Evolutionary conservation across 495 filamentous ascomycete genomes (phyloP).

Genomic region (Jackrogersella minutella): DNA sequence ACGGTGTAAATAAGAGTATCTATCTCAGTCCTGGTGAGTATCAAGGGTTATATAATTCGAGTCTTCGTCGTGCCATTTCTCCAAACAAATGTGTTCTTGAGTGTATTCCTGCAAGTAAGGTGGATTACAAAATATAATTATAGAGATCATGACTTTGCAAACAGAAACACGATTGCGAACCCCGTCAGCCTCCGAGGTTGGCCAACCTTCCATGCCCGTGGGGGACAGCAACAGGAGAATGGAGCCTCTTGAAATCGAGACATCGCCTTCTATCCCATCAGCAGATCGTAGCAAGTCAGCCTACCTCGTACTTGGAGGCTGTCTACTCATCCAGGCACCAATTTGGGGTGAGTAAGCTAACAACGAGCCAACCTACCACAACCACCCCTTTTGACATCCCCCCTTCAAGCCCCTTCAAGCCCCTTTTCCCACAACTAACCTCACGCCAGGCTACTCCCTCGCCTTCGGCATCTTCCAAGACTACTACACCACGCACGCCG

Average conservation of each 20-base stretch:
- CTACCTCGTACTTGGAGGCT: slow-evolving; percentile 64
- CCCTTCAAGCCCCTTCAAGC: no score
- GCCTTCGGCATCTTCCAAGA: slow-evolving; percentile 62
- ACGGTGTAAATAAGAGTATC: neutral
- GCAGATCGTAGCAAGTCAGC: slow-evolving; percentile 63
- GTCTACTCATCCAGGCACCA: slow-evolving; percentile 65
- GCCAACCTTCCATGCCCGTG: neutral
- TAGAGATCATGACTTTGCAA: neutral
- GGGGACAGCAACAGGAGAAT: neutral
- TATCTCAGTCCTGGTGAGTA: neutral
- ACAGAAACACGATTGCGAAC: neutral
- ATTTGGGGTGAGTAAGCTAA: slow-evolving; percentile 55
- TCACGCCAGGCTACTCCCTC: slow-evolving; percentile 50
- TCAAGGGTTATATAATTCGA: neutral
- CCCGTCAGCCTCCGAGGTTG: neutral
- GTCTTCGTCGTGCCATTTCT: neutral
- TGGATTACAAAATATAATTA: neutral
- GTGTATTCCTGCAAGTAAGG: neutral
- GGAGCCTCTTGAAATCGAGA: neutral
- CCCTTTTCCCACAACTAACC: no score
- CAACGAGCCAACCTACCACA: no score
- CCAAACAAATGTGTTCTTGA: neutral
- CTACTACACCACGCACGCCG: slow-evolving; percentile 48
- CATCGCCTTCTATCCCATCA: slow-evolving; percentile 48
- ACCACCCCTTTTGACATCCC: no score